Evolutionary conservation across 495 filamentous ascomycete genomes (phyloP).

Genomic region (Terfezia claveryi): DNA sequence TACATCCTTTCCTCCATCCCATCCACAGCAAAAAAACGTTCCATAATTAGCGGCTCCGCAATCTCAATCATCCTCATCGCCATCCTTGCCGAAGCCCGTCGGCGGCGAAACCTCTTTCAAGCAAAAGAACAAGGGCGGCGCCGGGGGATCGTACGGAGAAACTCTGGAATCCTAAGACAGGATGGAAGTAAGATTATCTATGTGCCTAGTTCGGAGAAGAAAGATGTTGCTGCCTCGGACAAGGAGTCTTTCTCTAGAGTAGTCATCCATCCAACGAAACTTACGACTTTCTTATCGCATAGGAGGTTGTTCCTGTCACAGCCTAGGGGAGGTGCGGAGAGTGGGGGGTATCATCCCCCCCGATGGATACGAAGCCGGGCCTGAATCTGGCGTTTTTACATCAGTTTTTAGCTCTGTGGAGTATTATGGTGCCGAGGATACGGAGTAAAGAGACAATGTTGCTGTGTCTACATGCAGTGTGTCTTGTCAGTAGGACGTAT

Average conservation of each 20-base stretch:
- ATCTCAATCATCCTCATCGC: constrained; percentile 55
- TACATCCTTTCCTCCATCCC: constrained; percentile 40
- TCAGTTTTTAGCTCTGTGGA: constrained; percentile 83
- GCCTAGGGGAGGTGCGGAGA: not conserved
- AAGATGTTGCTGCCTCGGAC: constrained; percentile 24
- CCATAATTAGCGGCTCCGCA: constrained; percentile 52
- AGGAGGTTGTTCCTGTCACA: constrained; percentile 56
- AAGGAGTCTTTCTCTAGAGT: constrained; percentile 71
- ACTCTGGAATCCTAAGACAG: constrained; percentile 78
- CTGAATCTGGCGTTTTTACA: constrained; percentile 96
- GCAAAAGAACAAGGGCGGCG: constrained; percentile 61
- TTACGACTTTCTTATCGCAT: constrained; percentile 88
- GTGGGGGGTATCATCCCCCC: constrained; percentile 35
- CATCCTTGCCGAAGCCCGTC: constrained; percentile 48
- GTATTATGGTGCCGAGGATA: constrained; percentile 94
- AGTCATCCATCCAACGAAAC: constrained; percentile 77
- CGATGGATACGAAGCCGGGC: constrained; percentile 75
- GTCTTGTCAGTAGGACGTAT: constrained; percentile 79
- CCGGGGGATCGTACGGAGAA: constrained; percentile 56
- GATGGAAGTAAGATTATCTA: constrained; percentile 70
- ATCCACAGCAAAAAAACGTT: constrained; percentile 34
- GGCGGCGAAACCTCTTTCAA: constrained; percentile 45
- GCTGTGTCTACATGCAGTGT: constrained; percentile 65
- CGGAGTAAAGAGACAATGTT: constrained; percentile 83
- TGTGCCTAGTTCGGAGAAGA: constrained; percentile 34